These are phyloP conservation scores for Tricholoma flavovirens DNA, from an alignment of 768 basidiomycete species.

Conservation along the genomic window DNA sequence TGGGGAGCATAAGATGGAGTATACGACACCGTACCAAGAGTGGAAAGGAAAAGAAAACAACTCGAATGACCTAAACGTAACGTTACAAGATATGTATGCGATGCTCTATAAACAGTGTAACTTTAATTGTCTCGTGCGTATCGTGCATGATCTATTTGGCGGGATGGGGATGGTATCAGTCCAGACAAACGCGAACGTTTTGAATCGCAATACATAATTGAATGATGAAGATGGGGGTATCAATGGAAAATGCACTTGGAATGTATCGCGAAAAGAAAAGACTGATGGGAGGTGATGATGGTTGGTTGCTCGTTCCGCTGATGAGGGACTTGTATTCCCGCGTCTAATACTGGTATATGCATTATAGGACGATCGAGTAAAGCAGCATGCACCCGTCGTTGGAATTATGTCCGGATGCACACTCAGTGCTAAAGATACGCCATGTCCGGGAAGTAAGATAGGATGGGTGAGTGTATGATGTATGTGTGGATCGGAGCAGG, in stretches of 20 bases:
- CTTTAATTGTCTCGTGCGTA: constrained; percentile 10
- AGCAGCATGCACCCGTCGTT: neutral
- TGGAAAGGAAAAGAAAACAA: constrained; percentile 11
- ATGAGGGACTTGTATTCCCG: constrained; percentile 3
- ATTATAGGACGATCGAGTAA: constrained; percentile 6
- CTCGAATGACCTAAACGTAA: constrained; percentile 25
- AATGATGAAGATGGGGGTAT: constrained; percentile 14
- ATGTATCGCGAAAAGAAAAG: constrained; percentile 20
- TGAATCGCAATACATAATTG: constrained; percentile 21
- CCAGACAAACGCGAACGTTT: constrained; percentile 5
- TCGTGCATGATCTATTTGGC: constrained; percentile 2
- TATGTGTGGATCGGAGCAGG: constrained; percentile 43
- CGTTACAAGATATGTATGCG: constrained; percentile 39
- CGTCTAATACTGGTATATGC: constrained; percentile 13
- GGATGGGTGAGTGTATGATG: constrained; percentile 32
- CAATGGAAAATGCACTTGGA: constrained; percentile 19
- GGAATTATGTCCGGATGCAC: neutral
- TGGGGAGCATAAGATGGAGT: constrained; percentile 9
- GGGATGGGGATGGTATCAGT: constrained; percentile 8
- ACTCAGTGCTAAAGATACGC: neutral
- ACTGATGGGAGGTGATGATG: constrained; percentile 2
- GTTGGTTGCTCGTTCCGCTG: constrained; percentile 8
- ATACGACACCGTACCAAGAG: constrained; percentile 16
- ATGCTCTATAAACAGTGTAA: constrained; percentile 48
- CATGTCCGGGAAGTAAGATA: constrained; percentile 14